Evolutionary conservation across 1,139 yeast species (phyloP), one percentile per base, ranked within the genome.

Genomic region (Arxiozyma bovina): DNA sequence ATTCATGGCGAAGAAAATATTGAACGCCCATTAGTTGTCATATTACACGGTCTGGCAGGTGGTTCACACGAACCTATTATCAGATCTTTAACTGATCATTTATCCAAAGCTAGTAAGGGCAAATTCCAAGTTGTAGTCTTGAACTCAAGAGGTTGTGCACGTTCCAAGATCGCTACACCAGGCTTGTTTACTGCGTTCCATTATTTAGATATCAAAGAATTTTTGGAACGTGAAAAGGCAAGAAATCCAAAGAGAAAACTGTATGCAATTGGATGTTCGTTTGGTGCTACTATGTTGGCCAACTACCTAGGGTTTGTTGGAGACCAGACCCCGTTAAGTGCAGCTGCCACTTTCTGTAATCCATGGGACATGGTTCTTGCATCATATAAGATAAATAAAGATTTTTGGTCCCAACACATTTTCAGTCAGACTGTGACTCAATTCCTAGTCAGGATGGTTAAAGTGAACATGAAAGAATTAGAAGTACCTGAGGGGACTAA

Each of bases 61-160:
- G 96, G 97, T 0, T 85, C 96, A 22, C 95, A 89, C 62, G 97
- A 91, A 67, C 81, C 93, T 2, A 82, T 90, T 63, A 85, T 90
- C 55, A 80, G 96, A 57, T 83, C 91, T 56, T 68, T 84, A 54
- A 67, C 74, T 3, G 64, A 66, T 25, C 63, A 64, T n/a, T 57
- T 73, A 41, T 62, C 67, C 27, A 56, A 60, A 12, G 58, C 56
- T 12, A 61, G 63, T n/a, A 63, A 66, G 7, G 61, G 60, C 6
- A 65, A 61, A 23, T 80, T 82, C 74, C 94, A 87, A 59, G 79
- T 82, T 18, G 87, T 83, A 38, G 96, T 90, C 17, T 70, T 87
- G 58, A 89, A 88, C 67, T 77, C 87, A 21, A 77, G 98, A 62
- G 97, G 97, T 6, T 91, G 97, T 71, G 87, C 94, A 48, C 78